Evolutionary conservation across 371 early-diverging fungal species (phyloP).

Genomic region (Vairimorpha apis): DNA sequence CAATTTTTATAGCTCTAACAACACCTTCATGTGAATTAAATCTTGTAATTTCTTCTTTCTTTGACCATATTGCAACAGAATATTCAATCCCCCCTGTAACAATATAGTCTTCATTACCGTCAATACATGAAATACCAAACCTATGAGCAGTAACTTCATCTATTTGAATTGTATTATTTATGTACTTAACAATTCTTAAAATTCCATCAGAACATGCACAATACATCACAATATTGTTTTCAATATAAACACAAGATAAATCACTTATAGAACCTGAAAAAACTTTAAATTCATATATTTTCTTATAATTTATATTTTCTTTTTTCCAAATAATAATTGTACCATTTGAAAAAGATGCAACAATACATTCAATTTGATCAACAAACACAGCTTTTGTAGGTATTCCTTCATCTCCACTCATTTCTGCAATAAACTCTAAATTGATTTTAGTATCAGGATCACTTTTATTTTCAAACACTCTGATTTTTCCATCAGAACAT

Average conservation of each 20-base stretch:
- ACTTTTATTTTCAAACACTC: slow-evolving; percentile 27
- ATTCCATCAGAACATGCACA: slow-evolving; percentile 63
- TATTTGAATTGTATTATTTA: background rate
- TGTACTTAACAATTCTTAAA: slow-evolving; percentile 45
- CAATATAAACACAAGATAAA: background rate
- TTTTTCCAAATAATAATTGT: slow-evolving; percentile 55
- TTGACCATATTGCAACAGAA: slow-evolving; percentile 39
- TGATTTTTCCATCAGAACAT: slow-evolving; percentile 36
- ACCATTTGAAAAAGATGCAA: slow-evolving; percentile 49
- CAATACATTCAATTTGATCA: slow-evolving; percentile 50
- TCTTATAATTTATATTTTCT: slow-evolving; percentile 20
- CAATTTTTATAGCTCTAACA: slow-evolving; percentile 52
- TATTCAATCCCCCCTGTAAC: slow-evolving; percentile 58
- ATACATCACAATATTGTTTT: slow-evolving; percentile 34
- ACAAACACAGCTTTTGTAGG: slow-evolving; percentile 46
- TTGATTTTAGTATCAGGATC: background rate
- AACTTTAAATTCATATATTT: slow-evolving; percentile 47
- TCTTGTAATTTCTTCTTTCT: slow-evolving; percentile 30
- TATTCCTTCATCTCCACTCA: slow-evolving; percentile 21
- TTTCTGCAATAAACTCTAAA: background rate
- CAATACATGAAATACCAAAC: slow-evolving; percentile 53
- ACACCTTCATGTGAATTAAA: slow-evolving; percentile 51
- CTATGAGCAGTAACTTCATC: slow-evolving; percentile 34
- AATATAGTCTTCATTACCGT: slow-evolving; percentile 44
- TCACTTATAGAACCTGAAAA: slow-evolving; percentile 57